Base-by-base conservation (phyloP, 2,329 filamentous ascomycete species). In the Penicillium occitanis region DNA sequence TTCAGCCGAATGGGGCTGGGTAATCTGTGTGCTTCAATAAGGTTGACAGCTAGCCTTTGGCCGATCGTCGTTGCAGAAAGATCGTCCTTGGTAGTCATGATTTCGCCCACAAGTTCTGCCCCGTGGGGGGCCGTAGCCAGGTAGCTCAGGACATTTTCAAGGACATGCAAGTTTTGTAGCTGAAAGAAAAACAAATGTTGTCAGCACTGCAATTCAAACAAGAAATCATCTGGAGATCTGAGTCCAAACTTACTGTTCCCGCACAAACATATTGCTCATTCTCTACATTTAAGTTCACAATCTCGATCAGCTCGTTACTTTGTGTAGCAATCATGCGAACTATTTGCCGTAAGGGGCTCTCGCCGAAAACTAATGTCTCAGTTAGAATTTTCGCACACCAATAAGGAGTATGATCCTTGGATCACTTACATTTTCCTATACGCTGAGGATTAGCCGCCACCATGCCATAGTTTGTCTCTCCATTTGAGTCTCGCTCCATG, bases 391-490 rank as follows among this genome's bases (percentile, higher is more conserved):
- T 30, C 7, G 14, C 13, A 33, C 14, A n/a, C 3, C 10, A n/a
- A n/a, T 30, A 30, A 5, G 7, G 48, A 53, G 25, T 25, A 17
- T 13, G 10, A 13, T 3, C 14, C 22, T 44, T 59, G 35, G 22
- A 11, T 42, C 37, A 10, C 37, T 28, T 28, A 59, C 82, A 99
- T 95, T 82, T 96, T 97, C 86, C 99, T 99, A 99, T 97, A 70
- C 95, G 90, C 84, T 93, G 96, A 40, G 95, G 95, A 84, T 99
- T 99, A 80, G 98, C 93, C 65, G 95, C 95, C 79, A 94, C 97
- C 95, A 99, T 99, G 69, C 91, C 93, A 85, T 98, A 99, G 85
- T 97, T 98, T 70, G 87, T 84, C 66, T 90, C 93, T 78, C 98
- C 95, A 30, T 59, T 44, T 11, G 37, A 40, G 33, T 59, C 57